These are phyloP conservation scores for Trichophyton rubrum DNA, from an alignment of 2,329 filamentous ascomycete species.

Conservation along the genomic window DNA sequence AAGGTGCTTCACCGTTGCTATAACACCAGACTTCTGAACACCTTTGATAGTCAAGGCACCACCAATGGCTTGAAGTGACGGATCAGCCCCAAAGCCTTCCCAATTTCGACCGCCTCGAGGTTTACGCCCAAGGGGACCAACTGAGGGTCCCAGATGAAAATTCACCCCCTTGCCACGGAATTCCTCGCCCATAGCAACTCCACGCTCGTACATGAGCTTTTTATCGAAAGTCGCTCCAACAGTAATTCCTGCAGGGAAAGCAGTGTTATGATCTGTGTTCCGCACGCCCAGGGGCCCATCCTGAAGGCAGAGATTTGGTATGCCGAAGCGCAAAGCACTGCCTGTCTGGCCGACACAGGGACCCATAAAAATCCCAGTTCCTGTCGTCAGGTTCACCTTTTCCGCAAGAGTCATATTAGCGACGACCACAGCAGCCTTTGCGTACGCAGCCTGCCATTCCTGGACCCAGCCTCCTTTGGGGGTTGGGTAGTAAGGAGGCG, in stretches of 20 bases:
- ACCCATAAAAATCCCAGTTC: conserved; percentile 59
- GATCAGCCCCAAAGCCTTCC: conserved; percentile 63
- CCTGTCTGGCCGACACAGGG: conserved; percentile 67
- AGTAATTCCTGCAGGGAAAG: conserved; percentile 69
- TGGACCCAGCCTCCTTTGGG: conserved; percentile 59
- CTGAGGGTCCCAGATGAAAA: conserved; percentile 56
- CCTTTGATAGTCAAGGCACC: conserved; percentile 43
- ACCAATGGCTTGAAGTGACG: conserved; percentile 47
- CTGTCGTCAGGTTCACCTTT: conserved; percentile 65
- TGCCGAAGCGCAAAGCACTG: conserved; percentile 55
- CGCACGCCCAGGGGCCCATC: conserved; percentile 61
- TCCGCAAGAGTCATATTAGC: conserved; percentile 67
- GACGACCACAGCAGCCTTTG: conserved; percentile 55
- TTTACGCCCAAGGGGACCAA: conserved; percentile 60
- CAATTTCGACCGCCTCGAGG: conserved; percentile 61
- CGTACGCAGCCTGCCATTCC: conserved; percentile 58
- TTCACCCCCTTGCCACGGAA: conserved; percentile 62
- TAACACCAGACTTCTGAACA: conserved; percentile 45
- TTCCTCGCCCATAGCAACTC: conserved; percentile 56
- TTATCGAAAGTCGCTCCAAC: conserved; percentile 65
- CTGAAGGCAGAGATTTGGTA: conserved; percentile 59
- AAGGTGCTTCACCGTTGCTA: conserved; percentile 47
- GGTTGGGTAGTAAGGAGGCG: conserved; percentile 56
- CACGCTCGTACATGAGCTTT: conserved; percentile 54
- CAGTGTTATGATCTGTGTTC: conserved; percentile 61